phyloP scores from a whole-genome alignment of 495 filamentous ascomycete species.

The Aspergillus olivimuriae region DNA sequence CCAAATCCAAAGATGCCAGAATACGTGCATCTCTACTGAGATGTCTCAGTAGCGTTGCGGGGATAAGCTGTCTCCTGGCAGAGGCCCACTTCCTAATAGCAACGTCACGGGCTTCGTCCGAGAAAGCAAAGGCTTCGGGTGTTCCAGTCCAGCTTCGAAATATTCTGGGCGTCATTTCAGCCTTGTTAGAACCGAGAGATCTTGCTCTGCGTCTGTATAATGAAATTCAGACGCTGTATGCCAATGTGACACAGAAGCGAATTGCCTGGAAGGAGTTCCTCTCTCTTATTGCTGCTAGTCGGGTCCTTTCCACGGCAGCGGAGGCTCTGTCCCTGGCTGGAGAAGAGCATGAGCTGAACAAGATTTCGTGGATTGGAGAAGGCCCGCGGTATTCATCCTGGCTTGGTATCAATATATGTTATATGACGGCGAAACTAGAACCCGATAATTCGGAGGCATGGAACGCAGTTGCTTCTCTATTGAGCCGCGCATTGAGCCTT shows the following conservation, averaged over 20 bases:
- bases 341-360: constrained; percentile 18
- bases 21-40: constrained; percentile 44
- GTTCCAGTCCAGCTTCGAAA: constrained; percentile 25
- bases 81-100: constrained; percentile 51
- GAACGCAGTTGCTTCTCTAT: constrained; percentile 54
- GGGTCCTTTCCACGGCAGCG: constrained; percentile 62
- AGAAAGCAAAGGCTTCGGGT: constrained; percentile 24
- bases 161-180: constrained; percentile 41
- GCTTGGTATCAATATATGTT: constrained; percentile 65
- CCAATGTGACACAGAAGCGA: constrained; percentile 30
- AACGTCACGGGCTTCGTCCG: constrained; percentile 18
- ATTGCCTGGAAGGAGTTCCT: constrained; percentile 62
- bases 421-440: constrained; percentile 36
- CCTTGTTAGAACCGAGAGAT: constrained; percentile 49
- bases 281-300: constrained; percentile 62
- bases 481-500: constrained; percentile 59
- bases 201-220: constrained; percentile 51
- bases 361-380: constrained; percentile 58
- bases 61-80: constrained; percentile 61
- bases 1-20: constrained; percentile 25
- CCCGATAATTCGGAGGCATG: constrained; percentile 35
- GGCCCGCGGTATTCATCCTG: constrained; percentile 60
- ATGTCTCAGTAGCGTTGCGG: constrained; percentile 67
- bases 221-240: constrained; percentile 29
- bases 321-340: constrained; percentile 61